phyloP scores from a whole-genome alignment of 768 basidiomycete genomes.

The Pleurotus ostreatus region DNA sequence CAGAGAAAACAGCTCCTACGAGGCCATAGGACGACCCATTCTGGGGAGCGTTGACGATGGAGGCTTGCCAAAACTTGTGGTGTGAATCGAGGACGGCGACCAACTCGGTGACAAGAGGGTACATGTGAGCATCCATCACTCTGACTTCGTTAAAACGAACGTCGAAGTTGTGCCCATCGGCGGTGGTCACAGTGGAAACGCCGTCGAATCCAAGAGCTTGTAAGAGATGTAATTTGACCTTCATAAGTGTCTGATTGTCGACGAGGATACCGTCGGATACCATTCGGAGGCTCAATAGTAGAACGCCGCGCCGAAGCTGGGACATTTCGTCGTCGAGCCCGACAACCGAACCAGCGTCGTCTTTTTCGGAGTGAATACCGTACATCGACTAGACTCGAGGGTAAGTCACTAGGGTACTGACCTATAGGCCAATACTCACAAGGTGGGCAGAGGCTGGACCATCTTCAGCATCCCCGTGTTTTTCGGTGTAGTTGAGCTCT shows the following conservation, averaged over 20 bases:
- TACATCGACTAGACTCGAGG: constrained; percentile 36
- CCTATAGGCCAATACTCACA: constrained; percentile 23
- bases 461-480: constrained; percentile 31
- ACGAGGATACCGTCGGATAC: constrained; percentile 58
- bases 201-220: constrained; percentile 52
- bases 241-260: constrained; percentile 48
- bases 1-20: constrained; percentile 62
- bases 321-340: constrained; percentile 43
- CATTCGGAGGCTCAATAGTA: constrained; percentile 62
- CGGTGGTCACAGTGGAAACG: constrained; percentile 40
- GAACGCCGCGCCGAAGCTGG: constrained; percentile 41
- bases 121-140: constrained; percentile 36
- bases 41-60: constrained; percentile 37
- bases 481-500: constrained; percentile 48
- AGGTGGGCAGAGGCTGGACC: constrained; percentile 36
- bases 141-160: constrained; percentile 50
- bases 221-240: constrained; percentile 55
- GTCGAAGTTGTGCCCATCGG: constrained; percentile 45
- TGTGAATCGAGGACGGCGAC: constrained; percentile 58
- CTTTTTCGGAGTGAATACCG: constrained; percentile 31
- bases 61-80: constrained; percentile 40
- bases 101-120: constrained; percentile 57
- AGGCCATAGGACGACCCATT: constrained; percentile 40
- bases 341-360: constrained; percentile 10
- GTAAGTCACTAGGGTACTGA: background rate